Evolutionary conservation across 768 basidiomycete species (phyloP).

Genomic region (Phanerodontia chrysosporium): DNA sequence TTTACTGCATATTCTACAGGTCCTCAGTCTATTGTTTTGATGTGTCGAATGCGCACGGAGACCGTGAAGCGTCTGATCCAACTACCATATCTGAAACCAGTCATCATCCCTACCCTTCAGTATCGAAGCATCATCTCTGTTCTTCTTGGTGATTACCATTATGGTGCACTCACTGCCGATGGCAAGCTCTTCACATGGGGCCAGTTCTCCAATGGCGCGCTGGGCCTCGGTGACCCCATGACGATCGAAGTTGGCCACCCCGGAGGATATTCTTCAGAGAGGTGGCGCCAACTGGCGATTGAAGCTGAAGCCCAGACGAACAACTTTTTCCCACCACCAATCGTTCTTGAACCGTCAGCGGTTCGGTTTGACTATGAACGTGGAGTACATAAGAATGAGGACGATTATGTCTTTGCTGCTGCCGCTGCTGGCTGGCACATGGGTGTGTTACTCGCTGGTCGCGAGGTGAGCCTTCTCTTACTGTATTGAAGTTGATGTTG

Average conservation of each 20-base stretch:
- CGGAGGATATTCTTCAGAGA: constrained; percentile 44
- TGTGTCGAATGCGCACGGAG: constrained; percentile 49
- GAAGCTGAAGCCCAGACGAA: constrained; percentile 22
- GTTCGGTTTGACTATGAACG: constrained; percentile 64
- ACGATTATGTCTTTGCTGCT: constrained; percentile 74
- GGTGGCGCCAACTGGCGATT: constrained; percentile 25
- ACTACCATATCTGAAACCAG: constrained; percentile 32
- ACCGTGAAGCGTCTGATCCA: constrained; percentile 7
- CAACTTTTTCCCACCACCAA: constrained; percentile 31
- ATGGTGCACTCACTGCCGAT: constrained; percentile 71
- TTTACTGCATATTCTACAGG: constrained; percentile 83
- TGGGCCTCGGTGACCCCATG: constrained; percentile 80
- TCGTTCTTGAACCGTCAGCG: constrained; percentile 57
- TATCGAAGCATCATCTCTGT: constrained; percentile 78
- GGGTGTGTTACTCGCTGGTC: constrained; percentile 82
- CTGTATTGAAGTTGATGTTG: too few species aligned
- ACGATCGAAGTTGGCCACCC: constrained; percentile 48
- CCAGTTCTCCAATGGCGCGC: constrained; percentile 66
- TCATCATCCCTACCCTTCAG: constrained; percentile 69
- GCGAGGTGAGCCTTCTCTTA: constrained; percentile 67
- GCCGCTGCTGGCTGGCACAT: constrained; percentile 90
- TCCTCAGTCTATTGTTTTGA: constrained; percentile 62
- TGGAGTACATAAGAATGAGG: constrained; percentile 35
- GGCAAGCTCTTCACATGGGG: constrained; percentile 87
- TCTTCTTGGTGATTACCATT: constrained; percentile 90